Base-by-base conservation (phyloP, 108 stramenopile species). In the Stephanodiscus minutulus region DNA sequence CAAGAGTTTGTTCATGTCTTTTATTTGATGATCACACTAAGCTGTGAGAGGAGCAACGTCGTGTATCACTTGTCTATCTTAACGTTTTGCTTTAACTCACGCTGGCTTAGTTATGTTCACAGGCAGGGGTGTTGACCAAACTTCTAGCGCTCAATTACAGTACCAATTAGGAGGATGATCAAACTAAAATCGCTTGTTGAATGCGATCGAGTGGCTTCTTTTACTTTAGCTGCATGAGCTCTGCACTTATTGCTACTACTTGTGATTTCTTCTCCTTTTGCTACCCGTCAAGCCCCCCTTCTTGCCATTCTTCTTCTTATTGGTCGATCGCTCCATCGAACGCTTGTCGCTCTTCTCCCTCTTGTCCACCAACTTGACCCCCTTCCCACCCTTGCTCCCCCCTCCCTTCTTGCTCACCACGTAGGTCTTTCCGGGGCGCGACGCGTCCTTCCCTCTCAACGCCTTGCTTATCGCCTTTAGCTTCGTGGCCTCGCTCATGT, bases 391-490 rank as follows among this genome's bases (percentile, higher is more conserved):
- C 72, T 85, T 85, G 27, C 59, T 70, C 15, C 66, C 82, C 0
- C 82, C 81, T n/a, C 89, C 82, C 77, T 96, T 96, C 66, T 88
- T 87, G 43, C 91, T 83, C 12, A 98, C 93, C 8, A 97, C 97
- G 73, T 97, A 98, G 0, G 96, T 85, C 83, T 98, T 96, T 22
- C 90, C 78, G 24, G 91, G 88, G 21, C 71, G 70, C 39, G 86
- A 76, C 0, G 74, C 71, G 27, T 95, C 93, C 55, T 92, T 82
- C 0, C 88, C 87, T 31, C 93, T 85, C 85, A 97, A 85, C 6
- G 97, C 96, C 83, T 97, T 97, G 70, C 95, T 95, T 41, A 99
- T 92, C 0, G 96, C 95, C 81, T 98, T 98, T 29, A 98, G 85
- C 73, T 99, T 99, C 89, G 92, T 91, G 35, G 96, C 66, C 67